Evolutionary conservation across 768 basidiomycete genomes (phyloP), one percentile per base, ranked within the genome.

Genomic region (Rhodotorula paludigena): DNA sequence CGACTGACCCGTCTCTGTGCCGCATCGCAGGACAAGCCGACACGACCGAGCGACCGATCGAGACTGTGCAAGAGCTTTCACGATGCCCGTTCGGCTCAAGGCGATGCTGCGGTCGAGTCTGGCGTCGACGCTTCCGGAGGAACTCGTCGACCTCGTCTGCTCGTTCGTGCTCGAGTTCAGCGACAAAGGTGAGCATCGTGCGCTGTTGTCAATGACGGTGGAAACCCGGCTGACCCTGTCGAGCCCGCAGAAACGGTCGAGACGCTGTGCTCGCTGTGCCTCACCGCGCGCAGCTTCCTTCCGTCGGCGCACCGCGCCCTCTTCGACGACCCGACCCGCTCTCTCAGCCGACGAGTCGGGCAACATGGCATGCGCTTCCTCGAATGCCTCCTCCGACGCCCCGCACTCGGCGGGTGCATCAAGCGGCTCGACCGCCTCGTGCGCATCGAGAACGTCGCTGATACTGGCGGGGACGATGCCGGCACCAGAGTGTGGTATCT

Each of bases 111-210:
- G n/a, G n/a, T n/a, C n/a, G n/a, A n/a, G n/a, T n/a, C n/a, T n/a
- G n/a, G n/a, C n/a, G n/a, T n/a, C 30, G 28, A 39, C 18, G 41
- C n/a, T 57, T 5, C 36, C 55, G 5, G 55, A 57, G 15, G 55
- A 57, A 23, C 35, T 38, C n/a, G n/a, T 42, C 35, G 38, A 57
- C 55, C 36, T 41, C 23, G 41, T 57, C 16, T 57, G 55, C 41
- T 2, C 41, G 55, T n/a, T 28, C 55, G 39, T 57, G 8, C 12
- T 12, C 35, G 39, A 32, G 5, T 15, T 18, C 5, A 30, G 30
- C 7, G n/a, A 30, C n/a, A 10, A 57, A 41, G 14, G 36, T 23
- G 23, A 7, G 30, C 21, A 9, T 18, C 32, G 16, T n/a, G 8
- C 47, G n/a, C 44, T 25, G 3, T 45, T 9, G n/a, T 3, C 25